Conservation (phyloP, 305 asterid genomes). For the Caryopteris hybrid region DNA sequence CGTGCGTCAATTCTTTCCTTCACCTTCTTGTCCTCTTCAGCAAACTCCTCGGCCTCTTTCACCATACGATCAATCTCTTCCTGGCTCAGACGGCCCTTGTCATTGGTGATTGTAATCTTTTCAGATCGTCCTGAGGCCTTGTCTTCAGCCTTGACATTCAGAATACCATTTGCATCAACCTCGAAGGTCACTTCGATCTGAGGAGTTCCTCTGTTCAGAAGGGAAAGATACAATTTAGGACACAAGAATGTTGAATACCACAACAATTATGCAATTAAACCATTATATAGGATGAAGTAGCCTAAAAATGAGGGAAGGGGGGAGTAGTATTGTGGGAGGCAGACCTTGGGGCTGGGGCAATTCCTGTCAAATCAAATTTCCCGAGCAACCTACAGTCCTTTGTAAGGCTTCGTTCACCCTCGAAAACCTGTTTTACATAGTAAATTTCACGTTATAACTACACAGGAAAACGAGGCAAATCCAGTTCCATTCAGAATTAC, state of each 20-base stretch:
- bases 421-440: conserved; percentile 47
- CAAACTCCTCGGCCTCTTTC: conserved; percentile 71
- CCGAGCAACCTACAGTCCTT: conserved; percentile 80
- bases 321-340: neutral
- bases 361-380: conserved; percentile 62
- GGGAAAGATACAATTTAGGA: neutral
- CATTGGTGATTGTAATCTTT: conserved; percentile 74
- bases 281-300: too few relatives aligned
- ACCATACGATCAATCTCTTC: conserved; percentile 90
- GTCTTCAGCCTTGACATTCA: conserved; percentile 76
- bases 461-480: neutral
- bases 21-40: conserved; percentile 74
- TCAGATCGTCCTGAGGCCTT: conserved; percentile 67
- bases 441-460: conserved; percentile 1
- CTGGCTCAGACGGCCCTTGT: conserved; percentile 72
- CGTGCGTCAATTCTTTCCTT: conserved; percentile 71
- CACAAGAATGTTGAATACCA: neutral
- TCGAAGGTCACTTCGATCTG: conserved; percentile 79
- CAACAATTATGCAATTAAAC: too few relatives aligned
- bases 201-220: conserved; percentile 59
- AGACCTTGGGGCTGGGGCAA: conserved; percentile 77
- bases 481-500: neutral
- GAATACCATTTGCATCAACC: conserved; percentile 76
- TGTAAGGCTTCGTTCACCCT: conserved; percentile 79
- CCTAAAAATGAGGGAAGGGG: neutral